A percentile compares a stretch with the other conserved stretches of the same genome.
These are phyloP conservation scores for Clitocybe nebularis DNA, from an alignment of 1,284 basidiomycete species.

Conservation along the genomic window DNA sequence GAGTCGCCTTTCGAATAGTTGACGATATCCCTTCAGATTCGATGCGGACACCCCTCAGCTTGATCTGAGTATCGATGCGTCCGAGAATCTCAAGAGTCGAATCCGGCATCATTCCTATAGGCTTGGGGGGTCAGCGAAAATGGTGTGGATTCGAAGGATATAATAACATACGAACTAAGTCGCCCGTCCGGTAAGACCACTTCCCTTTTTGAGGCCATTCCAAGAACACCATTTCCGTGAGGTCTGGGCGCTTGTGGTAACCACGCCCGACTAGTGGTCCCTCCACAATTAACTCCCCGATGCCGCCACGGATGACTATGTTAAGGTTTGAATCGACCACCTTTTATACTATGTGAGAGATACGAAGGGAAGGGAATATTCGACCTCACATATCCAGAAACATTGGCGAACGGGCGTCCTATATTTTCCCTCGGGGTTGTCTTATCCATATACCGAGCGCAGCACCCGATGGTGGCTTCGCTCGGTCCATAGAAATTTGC, in stretches of 20 bases:
- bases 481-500: constrained; percentile 51
- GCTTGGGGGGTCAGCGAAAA: background rate
- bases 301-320: constrained; percentile 40
- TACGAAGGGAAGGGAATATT: too few relatives aligned
- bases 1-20: constrained; percentile 36
- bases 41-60: constrained; percentile 51
- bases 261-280: constrained; percentile 51
- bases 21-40: constrained; percentile 51
- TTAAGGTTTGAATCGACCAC: constrained; percentile 29
- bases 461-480: constrained; percentile 48
- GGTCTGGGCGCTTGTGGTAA: constrained; percentile 42
- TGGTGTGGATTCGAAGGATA: background rate
- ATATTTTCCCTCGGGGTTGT: constrained; percentile 42
- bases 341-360: constrained; percentile 13
- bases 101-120: constrained; percentile 51
- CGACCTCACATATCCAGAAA: constrained; percentile 28
- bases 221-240: constrained; percentile 45
- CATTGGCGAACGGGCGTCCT: constrained; percentile 31
- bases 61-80: constrained; percentile 54
- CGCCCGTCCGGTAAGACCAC: constrained; percentile 50
- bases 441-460: constrained; percentile 40
- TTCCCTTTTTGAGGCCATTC: constrained; percentile 38
- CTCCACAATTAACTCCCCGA: constrained; percentile 49
- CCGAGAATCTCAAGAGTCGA: constrained; percentile 50
- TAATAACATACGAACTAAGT: constrained; percentile 35